phyloP scores from a whole-genome alignment of 2,329 filamentous ascomycete species.

The Passalora sequoiae region DNA sequence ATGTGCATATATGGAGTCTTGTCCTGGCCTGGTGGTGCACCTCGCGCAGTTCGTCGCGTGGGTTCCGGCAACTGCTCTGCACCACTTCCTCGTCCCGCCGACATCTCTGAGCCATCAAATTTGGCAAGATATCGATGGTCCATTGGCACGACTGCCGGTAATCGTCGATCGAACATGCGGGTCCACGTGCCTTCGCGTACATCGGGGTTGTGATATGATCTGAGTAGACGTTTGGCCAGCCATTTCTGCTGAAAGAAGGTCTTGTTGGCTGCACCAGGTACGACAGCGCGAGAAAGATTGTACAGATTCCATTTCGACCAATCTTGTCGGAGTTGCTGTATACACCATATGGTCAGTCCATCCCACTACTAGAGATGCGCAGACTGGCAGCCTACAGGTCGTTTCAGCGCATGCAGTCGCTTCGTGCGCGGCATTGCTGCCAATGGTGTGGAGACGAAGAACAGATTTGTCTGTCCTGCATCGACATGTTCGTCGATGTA shows the following conservation, averaged over 20 bases:
- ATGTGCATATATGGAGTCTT: constrained; percentile 91
- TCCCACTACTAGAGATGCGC: too few species aligned
- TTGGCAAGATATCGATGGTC: constrained; percentile 71
- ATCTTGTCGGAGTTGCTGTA: constrained; percentile 84
- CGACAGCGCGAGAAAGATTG: constrained; percentile 62
- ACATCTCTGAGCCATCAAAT: constrained; percentile 76
- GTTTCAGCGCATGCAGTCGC: constrained; percentile 55
- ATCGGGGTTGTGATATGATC: constrained; percentile 91
- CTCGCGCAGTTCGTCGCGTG: constrained; percentile 12
- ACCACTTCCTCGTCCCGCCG: constrained; percentile 77
- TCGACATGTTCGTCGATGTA: too few species aligned
- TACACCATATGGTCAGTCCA: too few species aligned
- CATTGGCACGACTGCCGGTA: constrained; percentile 82
- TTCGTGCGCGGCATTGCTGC: constrained; percentile 45
- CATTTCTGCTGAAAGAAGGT: constrained; percentile 99
- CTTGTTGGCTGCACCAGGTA: constrained; percentile 41
- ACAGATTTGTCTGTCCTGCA: too few species aligned
- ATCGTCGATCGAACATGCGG: constrained; percentile 79
- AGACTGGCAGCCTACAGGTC: constrained; percentile 20
- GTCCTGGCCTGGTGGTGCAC: constrained; percentile 19
- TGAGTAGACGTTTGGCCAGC: constrained; percentile 74
- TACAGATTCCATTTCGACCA: constrained; percentile 98
- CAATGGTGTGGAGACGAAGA: too few species aligned
- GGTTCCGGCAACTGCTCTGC: constrained; percentile 35
- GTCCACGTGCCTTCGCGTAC: constrained; percentile 90